Evolutionary conservation across 495 filamentous ascomycete genomes (phyloP).

Genomic region (Chaetomium fimeti): DNA sequence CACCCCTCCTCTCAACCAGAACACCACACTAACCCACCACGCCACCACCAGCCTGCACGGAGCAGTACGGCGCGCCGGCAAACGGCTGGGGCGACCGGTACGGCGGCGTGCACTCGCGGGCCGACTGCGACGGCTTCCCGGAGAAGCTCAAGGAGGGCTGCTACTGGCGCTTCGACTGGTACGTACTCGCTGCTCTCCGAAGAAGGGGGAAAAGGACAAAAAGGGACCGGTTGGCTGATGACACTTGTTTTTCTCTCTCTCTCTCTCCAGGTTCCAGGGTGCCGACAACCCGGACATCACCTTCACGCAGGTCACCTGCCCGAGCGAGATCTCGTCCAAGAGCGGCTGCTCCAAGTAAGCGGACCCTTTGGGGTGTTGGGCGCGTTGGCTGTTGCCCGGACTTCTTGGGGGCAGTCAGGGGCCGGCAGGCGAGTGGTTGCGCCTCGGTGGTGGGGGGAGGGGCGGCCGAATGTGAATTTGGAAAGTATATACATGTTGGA

Average conservation of each 20-base stretch:
- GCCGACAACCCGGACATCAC: constrained; percentile 60
- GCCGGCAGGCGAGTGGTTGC: not conserved
- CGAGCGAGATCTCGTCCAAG: constrained; percentile 57
- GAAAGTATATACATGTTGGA: not conserved
- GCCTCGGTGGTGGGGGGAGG: too few relatives aligned
- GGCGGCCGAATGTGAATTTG: too few relatives aligned
- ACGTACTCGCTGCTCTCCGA: not conserved
- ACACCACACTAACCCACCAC: constrained; percentile 33
- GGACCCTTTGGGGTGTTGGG: constrained; percentile 26
- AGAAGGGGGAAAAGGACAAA: not conserved
- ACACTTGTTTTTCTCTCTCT: constrained; percentile 38
- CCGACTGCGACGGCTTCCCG: constrained; percentile 57
- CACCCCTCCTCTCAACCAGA: not conserved
- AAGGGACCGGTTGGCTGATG: constrained; percentile 34
- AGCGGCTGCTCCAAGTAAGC: constrained; percentile 39
- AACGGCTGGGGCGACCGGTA: constrained; percentile 62
- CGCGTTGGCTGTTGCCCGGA: not conserved
- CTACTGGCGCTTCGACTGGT: constrained; percentile 66
- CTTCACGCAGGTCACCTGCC: constrained; percentile 60
- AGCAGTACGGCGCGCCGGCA: constrained; percentile 58
- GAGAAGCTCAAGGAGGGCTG: constrained; percentile 59
- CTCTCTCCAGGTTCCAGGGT: constrained; percentile 52
- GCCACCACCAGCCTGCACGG: constrained; percentile 46
- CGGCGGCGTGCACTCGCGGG: constrained; percentile 55
- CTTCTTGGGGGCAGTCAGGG: not conserved